Evolutionary conservation across 179 eudicot genomes (phyloP), one percentile per base, ranked within the genome.

Genomic region (Silene vulgaris): DNA sequence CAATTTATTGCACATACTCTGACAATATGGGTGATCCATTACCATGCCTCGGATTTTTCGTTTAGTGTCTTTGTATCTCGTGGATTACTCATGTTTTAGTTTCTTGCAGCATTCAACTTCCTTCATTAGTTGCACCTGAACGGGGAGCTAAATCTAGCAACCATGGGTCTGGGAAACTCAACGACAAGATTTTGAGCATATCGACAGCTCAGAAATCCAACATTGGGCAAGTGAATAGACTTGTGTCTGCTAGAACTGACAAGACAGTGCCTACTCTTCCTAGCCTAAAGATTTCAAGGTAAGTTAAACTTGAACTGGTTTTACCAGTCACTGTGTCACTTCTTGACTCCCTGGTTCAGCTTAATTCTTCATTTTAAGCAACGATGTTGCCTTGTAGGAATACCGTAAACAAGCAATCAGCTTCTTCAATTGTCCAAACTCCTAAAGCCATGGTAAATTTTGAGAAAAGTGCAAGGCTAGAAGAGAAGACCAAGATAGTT

Each of bases 231-330:
- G 77, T 69, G 60, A 75, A 75, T 29, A 86, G 78, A 80, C 74
- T 67, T 65, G 57, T 84, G 50, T 59, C 85, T n/a, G 75, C 73
- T 48, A 82, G 60, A 54, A 13, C 60, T n/a, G 60, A 54, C 60
- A 13, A 73, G 79, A 86, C 66, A 74, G 48, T 65, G 78, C 72
- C 78, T 74, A 84, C 82, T 76, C 84, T 84, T 79, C 78, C 86
- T 81, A 80, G 72, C 73, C 73, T 81, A 84, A 86, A 70, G 78
- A 77, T 82, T 74, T 80, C 87, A 54, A 79, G 90, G 98, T 90
- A 76, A 74, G 61, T 20, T 62, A 69, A 14, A 30, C 35, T 32
- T 48, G 78, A 35, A 63, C 26, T 76, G 37, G 14, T 17, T 79
- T 29, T 71, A 48, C 12, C 29, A 37, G 71, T 67, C 54, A 64